Conservation (phyloP, 106 monocot species). For the Phalaenopsis aphrodite region DNA sequence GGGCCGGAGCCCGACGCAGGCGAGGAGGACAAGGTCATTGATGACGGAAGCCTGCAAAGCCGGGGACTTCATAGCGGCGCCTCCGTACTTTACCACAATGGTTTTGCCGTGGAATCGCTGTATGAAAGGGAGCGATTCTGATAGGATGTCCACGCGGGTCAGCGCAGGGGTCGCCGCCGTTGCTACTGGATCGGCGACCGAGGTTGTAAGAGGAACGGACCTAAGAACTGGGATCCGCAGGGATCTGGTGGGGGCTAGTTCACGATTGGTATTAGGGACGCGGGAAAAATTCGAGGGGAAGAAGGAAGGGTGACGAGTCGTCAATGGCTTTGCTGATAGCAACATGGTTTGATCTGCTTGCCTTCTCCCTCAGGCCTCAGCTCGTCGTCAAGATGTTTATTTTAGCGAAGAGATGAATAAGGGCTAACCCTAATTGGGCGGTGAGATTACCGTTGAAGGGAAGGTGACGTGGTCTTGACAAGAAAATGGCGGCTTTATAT, state of each 20-base stretch:
- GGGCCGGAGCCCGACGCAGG: conserved; percentile 82
- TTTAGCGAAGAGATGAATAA: neutral
- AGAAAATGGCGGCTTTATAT: no score
- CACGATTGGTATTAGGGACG: conserved; percentile 16
- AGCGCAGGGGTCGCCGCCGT: conserved; percentile 18
- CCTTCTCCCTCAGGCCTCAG: neutral
- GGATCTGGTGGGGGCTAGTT: neutral
- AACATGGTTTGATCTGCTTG: neutral
- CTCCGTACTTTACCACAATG: conserved; percentile 94
- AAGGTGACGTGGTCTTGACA: no score
- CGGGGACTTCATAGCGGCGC: conserved; percentile 81
- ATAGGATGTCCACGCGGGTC: conserved; percentile 77
- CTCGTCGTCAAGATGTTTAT: neutral
- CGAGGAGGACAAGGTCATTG: conserved; percentile 79
- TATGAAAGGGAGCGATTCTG: conserved; percentile 90
- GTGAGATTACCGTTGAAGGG: no score
- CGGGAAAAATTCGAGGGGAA: conserved; percentile 3
- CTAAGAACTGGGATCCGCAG: neutral
- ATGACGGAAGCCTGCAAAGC: conserved; percentile 56
- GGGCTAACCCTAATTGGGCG: neutral
- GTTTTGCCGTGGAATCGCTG: conserved; percentile 85
- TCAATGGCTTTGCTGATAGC: conserved; percentile 4
- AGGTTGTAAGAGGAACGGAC: neutral
- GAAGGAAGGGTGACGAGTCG: neutral
- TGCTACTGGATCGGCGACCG: conserved; percentile 1